Evolutionary conservation across 805 yeast genomes (phyloP).

Genomic region (Priceomyces fermenticarens): DNA sequence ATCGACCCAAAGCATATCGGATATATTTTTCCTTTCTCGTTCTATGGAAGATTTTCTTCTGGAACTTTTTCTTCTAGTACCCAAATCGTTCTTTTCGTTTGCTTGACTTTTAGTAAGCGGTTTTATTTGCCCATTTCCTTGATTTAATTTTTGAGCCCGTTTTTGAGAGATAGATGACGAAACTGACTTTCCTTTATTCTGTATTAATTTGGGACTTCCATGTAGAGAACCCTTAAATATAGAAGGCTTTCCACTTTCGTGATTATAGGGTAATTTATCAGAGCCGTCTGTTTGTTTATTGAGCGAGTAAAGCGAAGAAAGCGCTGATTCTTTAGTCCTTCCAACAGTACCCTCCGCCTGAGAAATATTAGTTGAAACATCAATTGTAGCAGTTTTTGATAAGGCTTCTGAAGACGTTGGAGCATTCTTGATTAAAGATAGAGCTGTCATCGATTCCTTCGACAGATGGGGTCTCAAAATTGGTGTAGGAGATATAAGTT

Average conservation of each 20-base stretch:
- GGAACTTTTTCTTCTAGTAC: not conserved
- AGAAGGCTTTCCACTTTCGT: too few relatives aligned
- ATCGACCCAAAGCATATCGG: conserved; percentile 30
- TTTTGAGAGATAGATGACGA: not conserved
- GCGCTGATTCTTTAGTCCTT: conserved; percentile 30
- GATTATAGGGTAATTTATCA: too few relatives aligned
- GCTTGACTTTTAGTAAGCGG: not conserved
- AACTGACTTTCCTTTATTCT: too few relatives aligned
- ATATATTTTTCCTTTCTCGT: conserved; percentile 6
- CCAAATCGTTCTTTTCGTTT: not conserved
- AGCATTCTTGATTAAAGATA: conserved; percentile 24
- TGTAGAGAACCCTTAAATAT: too few relatives aligned
- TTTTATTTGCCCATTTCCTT: not conserved
- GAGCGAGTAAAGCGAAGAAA: conserved; percentile 35
- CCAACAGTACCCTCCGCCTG: conserved; percentile 38
- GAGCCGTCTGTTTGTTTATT: conserved; percentile 23
- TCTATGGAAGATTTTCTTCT: conserved; percentile 4
- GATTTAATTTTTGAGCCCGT: not conserved
- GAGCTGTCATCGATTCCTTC: conserved; percentile 12
- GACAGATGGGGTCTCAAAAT: conserved; percentile 3
- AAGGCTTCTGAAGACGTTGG: conserved; percentile 10
- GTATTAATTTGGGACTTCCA: too few relatives aligned
- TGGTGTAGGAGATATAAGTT: not conserved
- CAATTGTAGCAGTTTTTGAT: conserved; percentile 18
- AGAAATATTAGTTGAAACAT: conserved; percentile 30